These are phyloP conservation scores for Aaosphaeria pasadenensis DNA, from an alignment of 2,329 filamentous ascomycete genomes.

Conservation along the genomic window DNA sequence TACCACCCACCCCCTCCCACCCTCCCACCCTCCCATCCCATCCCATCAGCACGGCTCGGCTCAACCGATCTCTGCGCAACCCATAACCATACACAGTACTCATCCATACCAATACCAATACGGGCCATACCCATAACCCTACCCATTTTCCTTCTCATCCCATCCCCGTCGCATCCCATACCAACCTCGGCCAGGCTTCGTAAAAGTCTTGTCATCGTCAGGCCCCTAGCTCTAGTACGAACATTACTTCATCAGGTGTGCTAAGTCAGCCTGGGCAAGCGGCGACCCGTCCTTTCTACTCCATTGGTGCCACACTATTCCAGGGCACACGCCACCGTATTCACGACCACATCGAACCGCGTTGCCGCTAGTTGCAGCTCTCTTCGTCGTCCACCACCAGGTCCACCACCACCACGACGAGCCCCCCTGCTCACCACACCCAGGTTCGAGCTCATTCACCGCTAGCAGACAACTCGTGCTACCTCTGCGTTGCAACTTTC, in stretches of 20 bases:
- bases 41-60: constrained; percentile 26
- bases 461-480: constrained; percentile 34
- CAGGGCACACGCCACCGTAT: constrained; percentile 34
- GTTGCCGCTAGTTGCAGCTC: constrained; percentile 31
- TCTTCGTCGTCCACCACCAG: constrained; percentile 20
- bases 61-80: constrained; percentile 16
- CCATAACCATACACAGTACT: background rate
- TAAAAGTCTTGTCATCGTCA: constrained; percentile 13
- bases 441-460: constrained; percentile 20
- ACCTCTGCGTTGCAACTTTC: constrained; percentile 31
- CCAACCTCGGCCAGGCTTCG: too few species aligned
- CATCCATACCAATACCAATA: background rate
- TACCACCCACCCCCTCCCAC: constrained; percentile 14
- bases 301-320: constrained; percentile 36
- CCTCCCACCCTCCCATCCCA: background rate
- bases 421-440: constrained; percentile 13
- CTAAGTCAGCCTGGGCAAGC: constrained; percentile 28
- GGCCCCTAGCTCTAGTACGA: constrained; percentile 14
- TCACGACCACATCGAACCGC: constrained; percentile 21
- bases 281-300: constrained; percentile 16
- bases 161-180: background rate
- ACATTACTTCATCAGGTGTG: constrained; percentile 37
- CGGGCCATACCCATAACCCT: background rate
- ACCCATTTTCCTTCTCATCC: background rate
- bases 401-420: constrained; percentile 3